phyloP scores from a whole-genome alignment of 306 rosid genomes.

The Medicago arabica region DNA sequence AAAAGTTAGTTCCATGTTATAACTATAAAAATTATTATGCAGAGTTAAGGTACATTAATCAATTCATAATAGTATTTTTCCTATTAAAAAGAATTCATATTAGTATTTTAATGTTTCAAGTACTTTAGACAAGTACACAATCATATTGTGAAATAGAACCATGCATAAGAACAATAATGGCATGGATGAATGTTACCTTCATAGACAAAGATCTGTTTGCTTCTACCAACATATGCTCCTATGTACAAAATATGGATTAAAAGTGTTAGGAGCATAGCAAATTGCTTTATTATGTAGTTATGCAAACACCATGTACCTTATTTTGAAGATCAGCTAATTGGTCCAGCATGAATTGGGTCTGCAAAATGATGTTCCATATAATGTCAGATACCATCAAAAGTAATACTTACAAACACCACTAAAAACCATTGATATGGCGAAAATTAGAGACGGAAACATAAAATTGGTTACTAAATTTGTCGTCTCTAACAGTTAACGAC shows the following conservation, averaged over 20 bases:
- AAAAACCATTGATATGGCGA: too few species aligned
- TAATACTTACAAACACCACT: too few species aligned
- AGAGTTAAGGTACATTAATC: too few species aligned
- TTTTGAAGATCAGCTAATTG: conserved; percentile 89
- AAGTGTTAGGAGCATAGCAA: conserved; percentile 34
- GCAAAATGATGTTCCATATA: conserved; percentile 45
- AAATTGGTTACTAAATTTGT: too few species aligned
- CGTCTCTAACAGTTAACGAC: too few species aligned
- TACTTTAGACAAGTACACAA: too few species aligned
- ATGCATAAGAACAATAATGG: neutral
- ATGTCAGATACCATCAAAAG: neutral
- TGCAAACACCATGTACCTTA: conserved; percentile 57
- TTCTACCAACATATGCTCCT: conserved; percentile 83
- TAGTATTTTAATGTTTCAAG: too few species aligned
- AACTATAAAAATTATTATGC: too few species aligned
- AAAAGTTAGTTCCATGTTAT: too few species aligned
- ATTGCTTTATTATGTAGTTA: neutral
- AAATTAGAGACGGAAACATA: too few species aligned
- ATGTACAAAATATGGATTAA: conserved; percentile 34
- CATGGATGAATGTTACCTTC: conserved; percentile 56
- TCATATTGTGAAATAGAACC: neutral
- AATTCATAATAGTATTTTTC: too few species aligned
- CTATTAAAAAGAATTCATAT: too few species aligned
- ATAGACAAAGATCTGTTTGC: conserved; percentile 78
- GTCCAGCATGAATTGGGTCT: conserved; percentile 98